Evolutionary conservation across 495 filamentous ascomycete species (phyloP), one percentile per base, ranked within the genome.

Genomic region (Neurospora tetraspora): DNA sequence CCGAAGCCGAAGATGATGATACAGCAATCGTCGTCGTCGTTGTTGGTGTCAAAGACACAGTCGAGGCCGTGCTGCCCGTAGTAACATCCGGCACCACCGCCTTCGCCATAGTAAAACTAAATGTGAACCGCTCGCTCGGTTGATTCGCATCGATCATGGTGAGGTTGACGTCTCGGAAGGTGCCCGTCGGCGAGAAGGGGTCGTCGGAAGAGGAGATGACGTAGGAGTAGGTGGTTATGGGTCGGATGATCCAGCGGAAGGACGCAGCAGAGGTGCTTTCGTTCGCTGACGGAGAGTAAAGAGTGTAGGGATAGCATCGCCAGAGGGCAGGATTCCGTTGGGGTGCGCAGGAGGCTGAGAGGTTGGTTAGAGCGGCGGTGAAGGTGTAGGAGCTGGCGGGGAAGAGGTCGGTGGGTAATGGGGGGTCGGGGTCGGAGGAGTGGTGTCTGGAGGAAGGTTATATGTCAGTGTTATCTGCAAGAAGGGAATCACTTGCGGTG

Each of bases 111-210:
- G 74, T 77, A 16, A 86, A 77, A n/a, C 79, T 81, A 76, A 90
- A 89, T 4, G 73, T 76, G 71, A 87, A 87, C 23, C 84, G 82
- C 74, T 90, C 87, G 39, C 77, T 77, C 10, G 75, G 69, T 36
- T 97, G 92, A 76, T 91, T 89, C 14, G 88, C 88, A 74, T 90
- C 88, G 36, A 97, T 85, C 18, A 97, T 83, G 74, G 91, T 89
- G 70, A 96, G 81, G 16, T 92, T 94, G 72, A 94, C 89, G 73
- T 96, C 91, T 6, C 23, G 23, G 14, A 65, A 65, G 80, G 95
- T 85, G 77, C 97, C 97, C 11, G 87, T 86, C 1, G 95, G 94
- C 47, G 82, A 80, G 76, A 88, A 87, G 1, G 82, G 83, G 71
- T 89, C 86, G 39, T 79, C 71, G 31, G 83, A 83, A 11, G 83